These are phyloP conservation scores for Coleophoma cylindrospora DNA, from an alignment of 2,329 filamentous ascomycete genomes.

Conservation along the genomic window DNA sequence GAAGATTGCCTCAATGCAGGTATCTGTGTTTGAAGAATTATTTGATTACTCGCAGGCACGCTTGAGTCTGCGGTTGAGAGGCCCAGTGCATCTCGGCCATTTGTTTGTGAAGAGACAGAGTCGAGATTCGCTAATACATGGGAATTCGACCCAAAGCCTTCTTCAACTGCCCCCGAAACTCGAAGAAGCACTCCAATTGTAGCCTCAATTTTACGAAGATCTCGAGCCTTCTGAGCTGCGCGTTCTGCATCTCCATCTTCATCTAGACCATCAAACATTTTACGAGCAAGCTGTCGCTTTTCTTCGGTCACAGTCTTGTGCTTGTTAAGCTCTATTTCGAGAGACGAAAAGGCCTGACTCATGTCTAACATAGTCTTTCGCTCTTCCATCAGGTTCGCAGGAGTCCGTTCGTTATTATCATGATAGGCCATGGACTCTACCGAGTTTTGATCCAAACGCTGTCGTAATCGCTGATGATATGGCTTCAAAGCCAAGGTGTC, in stretches of 20 bases:
- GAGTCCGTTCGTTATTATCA: constrained; percentile 15
- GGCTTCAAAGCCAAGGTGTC: constrained; percentile 12
- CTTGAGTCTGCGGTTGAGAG: constrained; percentile 12
- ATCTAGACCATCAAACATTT: constrained; percentile 15
- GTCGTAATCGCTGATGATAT: constrained; percentile 13
- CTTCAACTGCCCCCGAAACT: constrained; percentile 20
- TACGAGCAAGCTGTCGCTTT: constrained; percentile 15
- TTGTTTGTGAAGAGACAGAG: background rate
- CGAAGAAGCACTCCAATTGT: constrained; percentile 17
- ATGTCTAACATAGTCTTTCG: constrained; percentile 17
- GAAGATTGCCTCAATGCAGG: constrained; percentile 8
- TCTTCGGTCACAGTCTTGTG: constrained; percentile 9
- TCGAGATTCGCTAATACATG: background rate
- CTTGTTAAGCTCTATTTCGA: constrained; percentile 6
- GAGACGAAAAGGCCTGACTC: constrained; percentile 12
- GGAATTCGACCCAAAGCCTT: constrained; percentile 19
- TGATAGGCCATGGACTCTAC: constrained; percentile 14
- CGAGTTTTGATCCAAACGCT: constrained; percentile 14
- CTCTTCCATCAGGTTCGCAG: constrained; percentile 15
- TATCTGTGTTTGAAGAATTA: constrained; percentile 24
- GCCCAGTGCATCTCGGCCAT: constrained; percentile 2
- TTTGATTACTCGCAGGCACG: constrained; percentile 18
- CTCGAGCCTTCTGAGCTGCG: constrained; percentile 13
- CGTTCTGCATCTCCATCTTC: constrained; percentile 12
- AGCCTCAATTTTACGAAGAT: constrained; percentile 19